Base-by-base conservation (phyloP, 768 basidiomycete genomes). In the Sarcodon sp. region DNA sequence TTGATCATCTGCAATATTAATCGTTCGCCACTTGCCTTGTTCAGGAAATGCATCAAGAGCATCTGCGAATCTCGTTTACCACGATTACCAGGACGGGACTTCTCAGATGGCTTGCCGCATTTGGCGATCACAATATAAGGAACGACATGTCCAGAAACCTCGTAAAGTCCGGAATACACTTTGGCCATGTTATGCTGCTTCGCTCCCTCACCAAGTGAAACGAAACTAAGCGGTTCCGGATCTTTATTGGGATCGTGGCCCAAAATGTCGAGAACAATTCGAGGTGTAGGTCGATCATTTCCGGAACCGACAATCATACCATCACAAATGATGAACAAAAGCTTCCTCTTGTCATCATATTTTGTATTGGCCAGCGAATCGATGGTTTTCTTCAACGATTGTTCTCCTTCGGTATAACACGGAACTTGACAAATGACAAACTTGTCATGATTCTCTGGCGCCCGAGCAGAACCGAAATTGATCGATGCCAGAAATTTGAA, bases 181-280 rank as follows among this genome's bases (percentile, higher is more conserved):
- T 96, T 97, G 68, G 87, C 94, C 86, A 94, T 91, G 60, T 98
- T 99, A 58, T 96, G 88, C 66, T 96, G 94, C 64, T 88, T 88
- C 35, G 87, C 80, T 35, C 94, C 94, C 59, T 96, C 90, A 12
- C 94, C 94, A 39, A 99, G 75, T 9, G 87, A 91, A 47, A 88
- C 66, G 76, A 97, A 99, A 56, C 89, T 87, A 49, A 99, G 72
- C 3, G 93, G 91, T 61, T 98, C 94, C 1, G 92, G 92, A 57
- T 98, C 92, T 39, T 87, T 68, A 55, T 90, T 89, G 0, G 93
- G 83, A 60, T 94, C 92, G 1, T 83, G 88, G 46, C 94, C 94
- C 15, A 99, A 80, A 56, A 99, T 93, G 62, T 98, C 94, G 44
- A 98, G 73, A 12, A 94, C 94, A 53, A 99, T 96, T 45, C 90